Evolutionary conservation across 2,329 filamentous ascomycete species (phyloP), one percentile per base, ranked within the genome.

Genomic region (Cordyceps tenuipes): DNA sequence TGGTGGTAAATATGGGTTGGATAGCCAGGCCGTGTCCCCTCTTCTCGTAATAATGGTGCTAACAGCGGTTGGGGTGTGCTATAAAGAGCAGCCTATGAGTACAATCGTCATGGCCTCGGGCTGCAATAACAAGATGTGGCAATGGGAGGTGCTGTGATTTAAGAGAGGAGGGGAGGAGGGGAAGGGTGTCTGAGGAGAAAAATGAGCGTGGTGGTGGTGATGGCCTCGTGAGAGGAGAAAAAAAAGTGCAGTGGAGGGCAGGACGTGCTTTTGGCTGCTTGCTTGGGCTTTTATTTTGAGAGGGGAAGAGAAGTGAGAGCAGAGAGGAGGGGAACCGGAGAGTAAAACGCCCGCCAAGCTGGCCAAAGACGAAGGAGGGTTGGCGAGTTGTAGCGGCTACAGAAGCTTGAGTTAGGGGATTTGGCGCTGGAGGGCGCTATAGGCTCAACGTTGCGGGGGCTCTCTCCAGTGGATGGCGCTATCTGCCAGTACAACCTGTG

Each of bases 201-300:
- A 21, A 47, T 36, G 13, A 26, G 15, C 9, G 44, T 26, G 23
- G 48, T 52, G 56, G 56, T 59, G 56, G 39, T 59, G 56, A 59
- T 59, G 47, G 34, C 48, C 56, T 59, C 56, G 36, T 59, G 47
- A n/a, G 48, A 46, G 46, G 19, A 59, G 23, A 46, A 59, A 51
- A 59, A 51, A 51, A 36, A 21, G 12, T 26, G 56, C n/a, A 12
- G 56, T 36, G 48, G 29, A 29, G 56, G 47, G 56, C 34, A 34
- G 15, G 55, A 31, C 43, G 46, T 51, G 56, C 44, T 46, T 56
- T 56, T 56, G 53, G 44, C 41, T 26, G 12, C 9, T 8, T 23
- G 17, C 9, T 36, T 39, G 31, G 10, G 36, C n/a, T 17, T 47
- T 47, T 23, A 17, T 29, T 13, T 48, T 26, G 19, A n/a, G 53